Base-by-base conservation (phyloP, 176 grass and related monocot genomes). In the Oryza meridionalis region DNA sequence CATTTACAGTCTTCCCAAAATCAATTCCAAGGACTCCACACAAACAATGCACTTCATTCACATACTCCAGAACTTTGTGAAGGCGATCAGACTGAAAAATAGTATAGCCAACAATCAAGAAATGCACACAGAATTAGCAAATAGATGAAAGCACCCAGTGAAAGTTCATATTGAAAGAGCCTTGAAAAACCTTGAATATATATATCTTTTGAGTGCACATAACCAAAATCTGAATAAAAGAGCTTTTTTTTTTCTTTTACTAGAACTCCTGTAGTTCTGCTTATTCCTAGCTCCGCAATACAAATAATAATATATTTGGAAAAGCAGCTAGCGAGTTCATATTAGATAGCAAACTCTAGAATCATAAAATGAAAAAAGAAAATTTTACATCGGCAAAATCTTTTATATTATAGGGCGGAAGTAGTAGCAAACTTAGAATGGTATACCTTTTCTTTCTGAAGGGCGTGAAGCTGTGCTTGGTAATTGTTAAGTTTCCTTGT, bases 371-470 rank as follows among this genome's bases (percentile, higher is more conserved):
- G 12, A 49, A 49, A 49, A 49, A 49, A 12, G 46, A 42, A 42
- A 42, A 42, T 8, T 38, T 38, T 38, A 38, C 37, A 38, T 38
- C 0, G 37, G 0, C 6, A 38, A 38, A 38, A 38, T 38, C 37
- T 38, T 31, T 31, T 31, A 31, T 38, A 38, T 38, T 38, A 6
- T 38, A 5, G 37, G 5, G 6, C 5, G 37, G 37, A 46, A 3
- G 11, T 10, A 46, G 13, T 82, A 15, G 12, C 12, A 17, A 24
- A 76, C 68, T 76, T 33, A 77, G 15, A 32, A 77, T 29, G 22
- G n/a, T 59, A 73, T 88, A 98, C 96, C 96, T 95, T 98, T 19
- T 99, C 96, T 84, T 99, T 99, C 70, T 99, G 91, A 82, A 99
- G 93, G 25, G 90, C 77, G 31, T 77, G 73, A 78, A 96, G 91